Evolutionary conservation across 1,139 yeast genomes (phyloP).

Genomic region (Magnusiomyces starmeri): DNA sequence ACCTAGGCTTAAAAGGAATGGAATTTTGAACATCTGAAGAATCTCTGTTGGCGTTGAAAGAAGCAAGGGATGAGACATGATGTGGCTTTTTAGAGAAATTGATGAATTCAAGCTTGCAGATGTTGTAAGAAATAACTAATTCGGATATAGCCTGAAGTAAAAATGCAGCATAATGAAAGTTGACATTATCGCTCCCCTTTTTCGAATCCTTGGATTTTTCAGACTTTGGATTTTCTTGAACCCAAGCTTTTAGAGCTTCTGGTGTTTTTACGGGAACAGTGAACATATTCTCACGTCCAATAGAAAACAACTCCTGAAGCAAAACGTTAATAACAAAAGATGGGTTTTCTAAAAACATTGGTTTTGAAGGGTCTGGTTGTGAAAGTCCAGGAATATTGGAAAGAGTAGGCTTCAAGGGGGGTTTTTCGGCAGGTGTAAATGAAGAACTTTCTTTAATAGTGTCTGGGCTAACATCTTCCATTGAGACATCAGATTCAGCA

Average conservation of each 20-base stretch:
- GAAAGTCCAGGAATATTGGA: conserved; percentile 1
- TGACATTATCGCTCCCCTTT: conserved; percentile 35
- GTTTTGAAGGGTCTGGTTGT: conserved; percentile 2
- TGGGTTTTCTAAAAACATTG: conserved; percentile 25
- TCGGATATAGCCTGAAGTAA: conserved; percentile 65
- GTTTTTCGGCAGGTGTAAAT: not conserved
- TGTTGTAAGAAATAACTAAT: conserved; percentile 67
- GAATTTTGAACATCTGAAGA: not conserved
- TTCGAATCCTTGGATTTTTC: conserved; percentile 22
- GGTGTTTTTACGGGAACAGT: conserved; percentile 23
- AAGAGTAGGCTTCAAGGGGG: not conserved
- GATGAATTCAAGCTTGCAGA: conserved; percentile 73
- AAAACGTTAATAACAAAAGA: conserved; percentile 59
- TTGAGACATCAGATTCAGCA: conserved; percentile 15
- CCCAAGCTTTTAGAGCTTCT: conserved; percentile 20
- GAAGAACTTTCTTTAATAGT: not conserved
- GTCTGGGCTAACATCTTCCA: conserved; percentile 14
- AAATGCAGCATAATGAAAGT: conserved; percentile 60
- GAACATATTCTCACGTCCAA: conserved; percentile 29
- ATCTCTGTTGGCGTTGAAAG: not conserved
- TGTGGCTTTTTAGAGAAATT: conserved; percentile 58
- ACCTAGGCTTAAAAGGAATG: conserved; percentile 46
- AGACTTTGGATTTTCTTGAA: conserved; percentile 24
- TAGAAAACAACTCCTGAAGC: conserved; percentile 54
- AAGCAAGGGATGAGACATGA: conserved; percentile 21